A percentile compares a stretch with the other conserved stretches of the same genome.
Evolutionary conservation across 495 filamentous ascomycete genomes (phyloP).

Genomic region (Aspergillus hancockii): DNA sequence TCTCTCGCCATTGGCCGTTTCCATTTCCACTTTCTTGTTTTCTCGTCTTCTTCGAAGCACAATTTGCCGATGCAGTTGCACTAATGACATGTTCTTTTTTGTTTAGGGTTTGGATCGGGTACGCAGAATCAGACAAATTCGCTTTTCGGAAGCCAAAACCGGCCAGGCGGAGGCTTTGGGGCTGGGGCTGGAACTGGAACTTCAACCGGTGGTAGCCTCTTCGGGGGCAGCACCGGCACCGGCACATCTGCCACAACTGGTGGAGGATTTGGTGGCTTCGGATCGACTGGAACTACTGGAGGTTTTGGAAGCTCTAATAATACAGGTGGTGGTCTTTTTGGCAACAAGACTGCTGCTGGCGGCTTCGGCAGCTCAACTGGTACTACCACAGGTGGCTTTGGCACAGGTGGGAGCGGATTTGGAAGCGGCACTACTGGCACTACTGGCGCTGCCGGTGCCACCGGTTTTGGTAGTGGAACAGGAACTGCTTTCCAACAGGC

Average conservation of each 20-base stretch:
- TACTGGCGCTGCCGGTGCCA: conserved; percentile 25
- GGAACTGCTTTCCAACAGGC: conserved; percentile 51
- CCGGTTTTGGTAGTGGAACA: conserved; percentile 43
- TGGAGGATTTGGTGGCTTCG: conserved; percentile 35
- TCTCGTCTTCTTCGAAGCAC: conserved; percentile 14
- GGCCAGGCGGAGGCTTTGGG: conserved; percentile 44
- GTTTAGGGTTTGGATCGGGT: conserved; percentile 41
- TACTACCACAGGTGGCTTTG: conserved; percentile 31
- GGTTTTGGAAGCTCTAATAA: conserved; percentile 10
- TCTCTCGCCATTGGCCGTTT: conserved; percentile 17
- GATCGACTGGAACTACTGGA: conserved; percentile 15
- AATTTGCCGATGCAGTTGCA: neutral
- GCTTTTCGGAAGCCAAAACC: conserved; percentile 41
- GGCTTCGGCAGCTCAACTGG: conserved; percentile 48
- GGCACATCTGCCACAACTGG: conserved; percentile 45
- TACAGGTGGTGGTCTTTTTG: conserved; percentile 7
- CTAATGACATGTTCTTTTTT: conserved; percentile 2
- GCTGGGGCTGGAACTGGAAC: conserved; percentile 32
- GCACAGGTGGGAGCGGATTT: conserved; percentile 39
- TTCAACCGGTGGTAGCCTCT: conserved; percentile 47
- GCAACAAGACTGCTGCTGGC: conserved; percentile 21
- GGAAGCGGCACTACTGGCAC: conserved; percentile 32
- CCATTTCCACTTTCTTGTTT: conserved; percentile 27
- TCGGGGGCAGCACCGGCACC: conserved; percentile 43
- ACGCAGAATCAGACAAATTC: conserved; percentile 36